Evolutionary conservation across 2,329 filamentous ascomycete genomes (phyloP).

Genomic region (Bisporella sp.): DNA sequence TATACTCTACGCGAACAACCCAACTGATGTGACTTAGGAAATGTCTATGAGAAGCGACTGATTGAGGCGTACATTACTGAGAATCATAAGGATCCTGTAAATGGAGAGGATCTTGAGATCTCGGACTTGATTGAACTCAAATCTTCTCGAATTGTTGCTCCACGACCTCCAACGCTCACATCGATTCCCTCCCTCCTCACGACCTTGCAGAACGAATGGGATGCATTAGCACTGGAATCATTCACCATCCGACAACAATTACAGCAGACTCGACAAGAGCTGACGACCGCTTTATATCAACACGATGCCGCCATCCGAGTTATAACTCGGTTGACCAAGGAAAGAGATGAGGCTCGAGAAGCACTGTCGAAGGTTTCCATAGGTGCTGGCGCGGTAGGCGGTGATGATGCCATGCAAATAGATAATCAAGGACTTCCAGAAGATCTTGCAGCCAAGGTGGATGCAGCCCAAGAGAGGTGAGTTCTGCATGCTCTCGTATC

Average conservation of each 20-base stretch:
- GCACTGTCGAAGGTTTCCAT: conserved; percentile 82
- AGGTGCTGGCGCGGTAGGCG: conserved; percentile 43
- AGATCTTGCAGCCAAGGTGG: conserved; percentile 63
- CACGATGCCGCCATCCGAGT: conserved; percentile 95
- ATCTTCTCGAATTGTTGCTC: conserved; percentile 74
- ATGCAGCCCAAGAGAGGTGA: conserved; percentile 73
- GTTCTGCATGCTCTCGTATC: conserved; percentile 28
- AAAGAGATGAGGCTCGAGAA: conserved; percentile 87
- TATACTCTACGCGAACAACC: conserved; percentile 10
- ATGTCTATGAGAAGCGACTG: conserved; percentile 89
- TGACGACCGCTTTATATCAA: conserved; percentile 90
- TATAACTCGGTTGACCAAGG: conserved; percentile 82
- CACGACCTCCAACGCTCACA: conserved; percentile 85
- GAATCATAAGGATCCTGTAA: conserved; percentile 86
- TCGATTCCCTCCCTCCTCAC: conserved; percentile 92
- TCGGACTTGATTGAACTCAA: conserved; percentile 89
- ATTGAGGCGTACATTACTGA: conserved; percentile 94
- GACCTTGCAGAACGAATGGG: conserved; percentile 98
- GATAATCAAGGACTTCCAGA: conserved; percentile 74
- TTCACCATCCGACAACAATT: conserved; percentile 88
- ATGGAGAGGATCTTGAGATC: conserved; percentile 71
- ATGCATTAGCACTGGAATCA: conserved; percentile 83
- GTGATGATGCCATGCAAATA: conserved; percentile 87
- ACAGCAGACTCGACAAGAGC: conserved; percentile 82
- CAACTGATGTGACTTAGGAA: conserved; percentile 44